phyloP scores from a whole-genome alignment of 805 yeast genomes.

The Candida sonorensis region DNA sequence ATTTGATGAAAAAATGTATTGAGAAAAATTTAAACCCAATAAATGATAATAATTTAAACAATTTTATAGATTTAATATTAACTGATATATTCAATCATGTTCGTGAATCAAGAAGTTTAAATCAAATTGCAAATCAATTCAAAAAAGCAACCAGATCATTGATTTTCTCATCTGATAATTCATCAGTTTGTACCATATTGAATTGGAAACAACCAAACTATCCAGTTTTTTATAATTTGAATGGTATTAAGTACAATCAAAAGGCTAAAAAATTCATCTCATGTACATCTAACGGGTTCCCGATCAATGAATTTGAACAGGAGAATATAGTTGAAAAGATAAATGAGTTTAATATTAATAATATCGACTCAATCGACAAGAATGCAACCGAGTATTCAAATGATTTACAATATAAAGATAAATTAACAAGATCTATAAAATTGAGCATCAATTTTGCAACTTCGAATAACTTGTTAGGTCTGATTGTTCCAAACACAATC shows the following conservation, averaged over 20 bases:
- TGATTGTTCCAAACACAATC: conserved; percentile 68
- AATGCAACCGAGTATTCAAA: conserved; percentile 27
- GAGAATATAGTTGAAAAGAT: conserved; percentile 3
- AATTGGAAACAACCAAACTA: conserved; percentile 99
- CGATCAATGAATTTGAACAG: conserved; percentile 4
- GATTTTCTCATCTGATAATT: conserved; percentile 79
- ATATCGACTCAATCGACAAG: conserved; percentile 29
- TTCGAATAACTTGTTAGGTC: conserved; percentile 77
- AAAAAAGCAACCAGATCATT: conserved; percentile 47
- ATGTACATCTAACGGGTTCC: conserved; percentile 37
- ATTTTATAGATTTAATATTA: conserved; percentile 68
- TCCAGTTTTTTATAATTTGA: conserved; percentile 84
- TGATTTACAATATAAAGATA: conserved; percentile 30
- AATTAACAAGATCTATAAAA: conserved; percentile 61
- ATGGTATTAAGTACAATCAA: conserved; percentile 43
- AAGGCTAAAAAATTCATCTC: conserved; percentile 25
- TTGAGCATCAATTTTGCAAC: conserved; percentile 79
- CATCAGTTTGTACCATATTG: conserved; percentile 84
- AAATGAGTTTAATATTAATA: conserved; percentile 25
- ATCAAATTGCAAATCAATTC: conserved; percentile 22
- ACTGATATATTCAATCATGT: conserved; percentile 73
- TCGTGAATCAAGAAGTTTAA: conserved; percentile 44
- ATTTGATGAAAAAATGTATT: conserved; percentile 9
- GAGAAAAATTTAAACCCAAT: conserved; percentile 11
- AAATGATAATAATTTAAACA: conserved; percentile 44